These are phyloP conservation scores for Graphiopsis chlorocephala DNA, from an alignment of 2,329 filamentous ascomycete genomes.

Conservation along the genomic window DNA sequence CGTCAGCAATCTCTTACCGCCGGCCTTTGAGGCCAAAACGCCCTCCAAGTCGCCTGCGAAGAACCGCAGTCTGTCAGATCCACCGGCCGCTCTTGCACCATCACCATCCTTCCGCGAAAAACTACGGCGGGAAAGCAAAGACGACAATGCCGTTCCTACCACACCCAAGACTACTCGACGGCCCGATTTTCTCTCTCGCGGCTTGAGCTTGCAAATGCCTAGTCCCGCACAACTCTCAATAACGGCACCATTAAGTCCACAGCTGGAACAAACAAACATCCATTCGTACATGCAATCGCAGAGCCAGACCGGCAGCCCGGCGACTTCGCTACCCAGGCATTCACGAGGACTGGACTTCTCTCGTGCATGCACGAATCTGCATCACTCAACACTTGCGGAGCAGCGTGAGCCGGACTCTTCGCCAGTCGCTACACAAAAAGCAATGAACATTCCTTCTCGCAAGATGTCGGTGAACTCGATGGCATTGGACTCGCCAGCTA, in stretches of 20 bases:
- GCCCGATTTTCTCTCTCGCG: conserved; percentile 60
- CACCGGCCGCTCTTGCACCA: conserved; percentile 38
- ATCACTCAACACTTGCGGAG: conserved; percentile 91
- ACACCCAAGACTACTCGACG: conserved; percentile 64
- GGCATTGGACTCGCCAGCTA: conserved; percentile 62
- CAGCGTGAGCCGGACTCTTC: conserved; percentile 86
- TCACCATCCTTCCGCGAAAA: conserved; percentile 46
- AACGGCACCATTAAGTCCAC: conserved; percentile 22
- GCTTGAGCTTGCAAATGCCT: conserved; percentile 70
- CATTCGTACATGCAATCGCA: conserved; percentile 44
- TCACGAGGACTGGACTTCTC: conserved; percentile 92
- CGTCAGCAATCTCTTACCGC: neutral
- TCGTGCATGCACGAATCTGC: conserved; percentile 85
- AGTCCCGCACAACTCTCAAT: conserved; percentile 28
- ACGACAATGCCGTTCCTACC: conserved; percentile 44
- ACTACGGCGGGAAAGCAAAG: conserved; percentile 35
- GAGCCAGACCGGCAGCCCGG: conserved; percentile 48
- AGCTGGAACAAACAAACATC: conserved; percentile 39
- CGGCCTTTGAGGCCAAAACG: neutral
- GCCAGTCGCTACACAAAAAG: conserved; percentile 73
- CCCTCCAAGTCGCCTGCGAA: conserved; percentile 28
- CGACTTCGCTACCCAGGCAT: conserved; percentile 81
- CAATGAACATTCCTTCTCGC: conserved; percentile 57
- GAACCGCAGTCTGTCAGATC: conserved; percentile 46
- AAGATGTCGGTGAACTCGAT: conserved; percentile 43